phyloP scores from a whole-genome alignment of 495 filamentous ascomycete species.

The Aspergillus funiculosus region DNA sequence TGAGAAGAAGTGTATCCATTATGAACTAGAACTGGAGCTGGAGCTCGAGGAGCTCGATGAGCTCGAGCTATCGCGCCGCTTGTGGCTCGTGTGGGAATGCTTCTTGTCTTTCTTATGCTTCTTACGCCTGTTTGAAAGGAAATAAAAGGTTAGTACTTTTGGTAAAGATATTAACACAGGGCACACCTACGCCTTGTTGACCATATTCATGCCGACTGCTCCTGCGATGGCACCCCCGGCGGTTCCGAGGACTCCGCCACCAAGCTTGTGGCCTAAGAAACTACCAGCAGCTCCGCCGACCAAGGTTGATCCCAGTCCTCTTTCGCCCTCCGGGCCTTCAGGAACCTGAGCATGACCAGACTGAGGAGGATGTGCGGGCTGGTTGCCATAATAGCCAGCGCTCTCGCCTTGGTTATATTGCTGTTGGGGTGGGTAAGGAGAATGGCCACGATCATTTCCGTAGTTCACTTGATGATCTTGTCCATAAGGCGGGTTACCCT shows the following conservation, averaged over 20 bases:
- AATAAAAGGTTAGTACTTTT: conserved; percentile 13
- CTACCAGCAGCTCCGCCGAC: conserved; percentile 41
- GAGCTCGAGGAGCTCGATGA: conserved; percentile 24
- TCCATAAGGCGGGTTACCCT: conserved; percentile 16
- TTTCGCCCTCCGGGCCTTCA: conserved; percentile 30
- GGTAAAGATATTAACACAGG: background rate
- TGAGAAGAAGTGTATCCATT: background rate
- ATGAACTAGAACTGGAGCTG: conserved; percentile 29
- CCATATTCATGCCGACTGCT: conserved; percentile 39
- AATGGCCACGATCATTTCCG: conserved; percentile 25
- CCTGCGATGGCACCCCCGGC: conserved; percentile 40
- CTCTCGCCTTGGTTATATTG: conserved; percentile 22
- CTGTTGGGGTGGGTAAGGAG: conserved; percentile 30
- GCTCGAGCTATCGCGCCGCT: conserved; percentile 26
- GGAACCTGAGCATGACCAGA: conserved; percentile 16
- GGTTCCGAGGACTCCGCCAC: conserved; percentile 38
- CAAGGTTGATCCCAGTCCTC: conserved; percentile 40
- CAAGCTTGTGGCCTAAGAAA: conserved; percentile 38
- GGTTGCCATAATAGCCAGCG: conserved; percentile 21
- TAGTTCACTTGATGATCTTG: conserved; percentile 18
- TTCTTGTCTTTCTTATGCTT: conserved; percentile 34
- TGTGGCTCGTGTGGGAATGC: conserved; percentile 27
- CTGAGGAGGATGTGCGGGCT: conserved; percentile 14
- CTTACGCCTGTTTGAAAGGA: conserved; percentile 17
- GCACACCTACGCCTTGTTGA: conserved; percentile 33